These are phyloP conservation scores for Candida sp. DNA, from an alignment of 1,139 yeast species.

Conservation along the genomic window DNA sequence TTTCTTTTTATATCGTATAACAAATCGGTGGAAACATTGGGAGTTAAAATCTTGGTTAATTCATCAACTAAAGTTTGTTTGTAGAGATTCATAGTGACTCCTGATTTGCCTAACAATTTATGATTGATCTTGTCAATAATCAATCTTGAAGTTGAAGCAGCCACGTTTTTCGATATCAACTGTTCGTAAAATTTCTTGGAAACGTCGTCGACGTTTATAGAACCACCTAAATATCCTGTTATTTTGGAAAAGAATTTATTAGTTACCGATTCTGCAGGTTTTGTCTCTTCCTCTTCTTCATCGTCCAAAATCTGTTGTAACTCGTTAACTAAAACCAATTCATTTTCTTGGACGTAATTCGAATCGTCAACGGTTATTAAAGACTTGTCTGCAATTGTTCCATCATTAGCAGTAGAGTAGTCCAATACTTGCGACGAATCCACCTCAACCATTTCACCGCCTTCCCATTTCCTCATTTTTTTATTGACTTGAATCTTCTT, in stretches of 20 bases:
- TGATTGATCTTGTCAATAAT: constrained; percentile 36
- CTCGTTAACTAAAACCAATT: constrained; percentile 41
- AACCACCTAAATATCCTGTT: constrained; percentile 37
- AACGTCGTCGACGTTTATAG: constrained; percentile 34
- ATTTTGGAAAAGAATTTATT: constrained; percentile 28
- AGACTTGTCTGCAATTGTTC: constrained; percentile 17
- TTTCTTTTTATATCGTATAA: constrained; percentile 71
- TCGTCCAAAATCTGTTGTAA: constrained; percentile 39
- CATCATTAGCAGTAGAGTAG: constrained; percentile 18
- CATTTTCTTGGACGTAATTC: constrained; percentile 37
- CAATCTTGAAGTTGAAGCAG: constrained; percentile 36
- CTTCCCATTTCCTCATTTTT: constrained; percentile 48
- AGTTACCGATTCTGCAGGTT: constrained; percentile 1
- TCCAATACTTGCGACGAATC: constrained; percentile 26
- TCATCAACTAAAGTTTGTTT: constrained; percentile 70
- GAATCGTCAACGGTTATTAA: constrained; percentile 21
- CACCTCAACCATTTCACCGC: constrained; percentile 33
- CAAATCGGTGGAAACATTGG: constrained; percentile 86
- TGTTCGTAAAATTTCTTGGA: constrained; percentile 43
- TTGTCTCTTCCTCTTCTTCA: constrained; percentile 8
- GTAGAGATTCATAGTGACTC: constrained; percentile 28
- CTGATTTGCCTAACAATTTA: constrained; percentile 24
- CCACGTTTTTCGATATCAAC: constrained; percentile 40
- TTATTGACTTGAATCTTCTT: constrained; percentile 12
- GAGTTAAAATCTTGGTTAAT: constrained; percentile 80